These are phyloP conservation scores for Toxoplasma gondii DNA, from an alignment of 169 alveolate genomes.

Conservation along the genomic window DNA sequence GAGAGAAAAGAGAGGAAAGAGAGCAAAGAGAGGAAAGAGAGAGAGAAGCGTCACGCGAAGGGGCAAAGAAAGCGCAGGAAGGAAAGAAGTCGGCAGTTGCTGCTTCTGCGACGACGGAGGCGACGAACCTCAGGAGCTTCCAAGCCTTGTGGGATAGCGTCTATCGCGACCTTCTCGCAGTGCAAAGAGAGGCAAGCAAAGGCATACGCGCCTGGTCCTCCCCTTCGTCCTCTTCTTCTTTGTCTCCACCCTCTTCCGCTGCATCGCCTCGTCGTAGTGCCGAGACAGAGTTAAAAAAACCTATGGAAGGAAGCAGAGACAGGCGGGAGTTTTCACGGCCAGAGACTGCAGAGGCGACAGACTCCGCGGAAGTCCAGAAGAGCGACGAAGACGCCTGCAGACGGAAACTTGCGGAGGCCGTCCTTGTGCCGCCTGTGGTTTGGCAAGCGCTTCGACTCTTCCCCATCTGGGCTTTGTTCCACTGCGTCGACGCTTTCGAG, in stretches of 20 bases:
- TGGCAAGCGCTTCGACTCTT: slow-evolving; percentile 10
- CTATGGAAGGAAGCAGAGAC: background rate
- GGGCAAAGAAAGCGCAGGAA: no score
- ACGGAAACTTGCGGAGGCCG: background rate
- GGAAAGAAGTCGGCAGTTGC: no score
- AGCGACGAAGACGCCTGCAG: background rate
- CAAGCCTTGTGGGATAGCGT: no score
- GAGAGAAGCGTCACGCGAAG: no score
- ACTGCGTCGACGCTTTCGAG: background rate
- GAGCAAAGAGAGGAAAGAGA: no score
- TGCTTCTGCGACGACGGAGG: no score
- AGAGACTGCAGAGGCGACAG: background rate
- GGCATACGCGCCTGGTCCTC: no score
- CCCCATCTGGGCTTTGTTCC: background rate
- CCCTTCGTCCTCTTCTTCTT: background rate
- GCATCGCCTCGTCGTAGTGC: no score
- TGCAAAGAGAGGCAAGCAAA: no score
- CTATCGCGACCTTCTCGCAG: no score
- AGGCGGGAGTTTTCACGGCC: background rate
- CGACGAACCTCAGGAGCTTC: no score
- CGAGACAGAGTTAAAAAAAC: background rate
- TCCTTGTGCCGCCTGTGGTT: background rate
- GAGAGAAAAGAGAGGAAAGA: no score
- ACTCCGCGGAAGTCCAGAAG: background rate
- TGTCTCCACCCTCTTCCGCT: background rate